Conservation (phyloP, 2,329 filamentous ascomycete genomes). For the Penicillium crustosum region DNA sequence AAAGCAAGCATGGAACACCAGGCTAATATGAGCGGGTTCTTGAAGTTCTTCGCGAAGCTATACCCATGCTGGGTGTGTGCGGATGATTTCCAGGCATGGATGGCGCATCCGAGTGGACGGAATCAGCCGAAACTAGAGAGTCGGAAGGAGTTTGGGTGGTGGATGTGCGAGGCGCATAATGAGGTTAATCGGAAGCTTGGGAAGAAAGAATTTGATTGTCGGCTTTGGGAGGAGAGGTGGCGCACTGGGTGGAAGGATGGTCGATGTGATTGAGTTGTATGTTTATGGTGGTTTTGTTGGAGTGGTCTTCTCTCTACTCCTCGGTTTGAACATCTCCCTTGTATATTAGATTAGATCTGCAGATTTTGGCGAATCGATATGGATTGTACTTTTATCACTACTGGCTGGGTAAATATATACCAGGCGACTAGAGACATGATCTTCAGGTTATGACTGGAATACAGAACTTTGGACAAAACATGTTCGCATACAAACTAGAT, state of each 20-base stretch:
- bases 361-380: constrained; percentile 9
- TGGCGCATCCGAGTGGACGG: constrained; percentile 56
- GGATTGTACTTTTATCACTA: background rate
- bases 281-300: background rate
- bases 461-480: constrained; percentile 8
- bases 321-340: constrained; percentile 11
- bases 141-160: constrained; percentile 49
- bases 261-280: constrained; percentile 55
- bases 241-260: constrained; percentile 77
- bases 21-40: constrained; percentile 72
- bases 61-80: constrained; percentile 98
- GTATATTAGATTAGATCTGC: constrained; percentile 16
- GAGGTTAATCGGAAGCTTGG: constrained; percentile 70
- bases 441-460: background rate
- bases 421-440: background rate
- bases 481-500: constrained; percentile 31
- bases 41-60: constrained; percentile 75
- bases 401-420: background rate
- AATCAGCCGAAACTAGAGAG: constrained; percentile 64
- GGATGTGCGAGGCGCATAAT: constrained; percentile 55
- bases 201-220: constrained; percentile 88
- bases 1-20: constrained; percentile 68
- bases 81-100: constrained; percentile 83
- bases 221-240: constrained; percentile 91
- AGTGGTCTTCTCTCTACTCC: constrained; percentile 13